These are phyloP conservation scores for Lantana camara DNA, from an alignment of 257 asterid species.

Conservation along the genomic window DNA sequence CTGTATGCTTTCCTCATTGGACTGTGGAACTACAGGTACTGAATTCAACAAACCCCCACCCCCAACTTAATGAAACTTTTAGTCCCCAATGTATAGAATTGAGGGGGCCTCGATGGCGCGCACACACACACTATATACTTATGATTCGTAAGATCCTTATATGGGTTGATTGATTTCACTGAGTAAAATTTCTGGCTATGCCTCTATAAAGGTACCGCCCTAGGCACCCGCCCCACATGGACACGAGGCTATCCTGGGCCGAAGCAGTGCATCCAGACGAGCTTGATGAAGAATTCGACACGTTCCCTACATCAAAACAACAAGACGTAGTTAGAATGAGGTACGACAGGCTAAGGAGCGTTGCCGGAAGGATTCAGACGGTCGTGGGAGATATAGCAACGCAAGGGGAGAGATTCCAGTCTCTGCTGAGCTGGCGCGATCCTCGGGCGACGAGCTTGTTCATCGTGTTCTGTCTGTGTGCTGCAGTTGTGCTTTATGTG, in stretches of 20 bases:
- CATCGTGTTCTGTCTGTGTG: conserved; percentile 53
- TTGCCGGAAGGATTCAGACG: conserved; percentile 79
- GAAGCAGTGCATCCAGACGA: conserved; percentile 69
- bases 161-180: no score
- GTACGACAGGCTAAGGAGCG: conserved; percentile 71
- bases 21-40: conserved; percentile 62
- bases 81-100: no score
- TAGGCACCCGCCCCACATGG: conserved; percentile 77
- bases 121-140: no score
- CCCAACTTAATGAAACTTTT: no score
- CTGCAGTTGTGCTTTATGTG: conserved; percentile 58
- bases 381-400: conserved; percentile 77
- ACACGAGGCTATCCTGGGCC: conserved; percentile 68
- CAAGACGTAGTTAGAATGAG: conserved; percentile 59
- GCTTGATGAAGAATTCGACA: conserved; percentile 79
- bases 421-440: conserved; percentile 76
- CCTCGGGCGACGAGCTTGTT: conserved; percentile 77
- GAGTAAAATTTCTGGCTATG: no score
- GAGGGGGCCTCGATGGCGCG: no score
- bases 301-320: conserved; percentile 55
- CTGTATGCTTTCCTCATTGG: conserved; percentile 65
- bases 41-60: no score
- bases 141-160: no score
- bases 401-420: conserved; percentile 71
- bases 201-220: conserved; percentile 57